Conservation (phyloP, 2,329 filamentous ascomycete species). For the Pseudogymnoascus sp. region DNA sequence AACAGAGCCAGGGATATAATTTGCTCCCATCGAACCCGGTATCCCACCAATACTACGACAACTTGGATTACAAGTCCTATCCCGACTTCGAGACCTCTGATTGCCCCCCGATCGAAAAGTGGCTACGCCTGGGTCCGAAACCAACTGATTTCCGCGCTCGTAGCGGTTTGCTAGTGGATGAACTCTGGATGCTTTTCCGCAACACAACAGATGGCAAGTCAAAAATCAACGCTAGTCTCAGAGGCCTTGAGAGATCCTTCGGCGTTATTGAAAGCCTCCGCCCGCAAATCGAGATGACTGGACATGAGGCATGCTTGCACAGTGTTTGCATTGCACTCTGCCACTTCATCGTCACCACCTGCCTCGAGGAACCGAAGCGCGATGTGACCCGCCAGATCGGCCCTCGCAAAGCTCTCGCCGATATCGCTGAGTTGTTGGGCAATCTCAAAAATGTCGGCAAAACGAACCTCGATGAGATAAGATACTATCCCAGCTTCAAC, state of each 20-base stretch:
- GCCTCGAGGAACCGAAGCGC: neutral
- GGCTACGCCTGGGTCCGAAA: conserved; percentile 20
- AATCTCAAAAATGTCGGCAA: neutral
- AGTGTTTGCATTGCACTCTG: neutral
- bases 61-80: conserved; percentile 25
- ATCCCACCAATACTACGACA: conserved; percentile 19
- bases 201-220: conserved; percentile 4
- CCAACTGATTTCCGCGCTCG: conserved; percentile 15
- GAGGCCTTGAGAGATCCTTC: neutral
- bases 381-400: neutral
- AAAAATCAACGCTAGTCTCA: neutral
- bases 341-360: neutral
- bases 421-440: neutral
- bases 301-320: neutral
- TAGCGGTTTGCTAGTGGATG: neutral
- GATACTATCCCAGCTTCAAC: neutral
- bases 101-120: conserved; percentile 20
- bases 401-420: neutral
- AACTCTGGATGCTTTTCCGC: conserved; percentile 1
- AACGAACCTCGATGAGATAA: neutral
- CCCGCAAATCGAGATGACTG: neutral
- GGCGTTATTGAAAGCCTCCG: neutral
- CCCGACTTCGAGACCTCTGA: conserved; percentile 26
- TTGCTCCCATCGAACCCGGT: conserved; percentile 14
- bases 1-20: conserved; percentile 19